Evolutionary conservation across 768 basidiomycete genomes (phyloP).

Genomic region (Amanita muscaria): DNA sequence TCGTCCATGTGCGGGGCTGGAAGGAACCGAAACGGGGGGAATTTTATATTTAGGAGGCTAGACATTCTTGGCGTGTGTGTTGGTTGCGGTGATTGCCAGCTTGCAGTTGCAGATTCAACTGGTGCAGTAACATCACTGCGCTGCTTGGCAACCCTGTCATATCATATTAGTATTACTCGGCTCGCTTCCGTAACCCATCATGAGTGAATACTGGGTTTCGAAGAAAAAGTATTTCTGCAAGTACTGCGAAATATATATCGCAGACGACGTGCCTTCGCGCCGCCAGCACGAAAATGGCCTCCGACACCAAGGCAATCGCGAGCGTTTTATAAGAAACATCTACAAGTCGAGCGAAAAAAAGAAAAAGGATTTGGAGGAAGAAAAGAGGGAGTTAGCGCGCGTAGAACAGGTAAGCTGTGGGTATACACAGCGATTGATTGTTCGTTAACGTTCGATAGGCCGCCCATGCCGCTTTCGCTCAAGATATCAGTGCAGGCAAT

Average conservation of each 20-base stretch:
- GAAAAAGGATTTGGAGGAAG: conserved; percentile 78
- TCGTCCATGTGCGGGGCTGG: neutral
- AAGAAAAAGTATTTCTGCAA: conserved; percentile 93
- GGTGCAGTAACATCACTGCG: no score
- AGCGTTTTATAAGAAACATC: conserved; percentile 83
- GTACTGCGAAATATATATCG: conserved; percentile 95
- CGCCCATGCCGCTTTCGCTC: conserved; percentile 70
- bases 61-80: no score
- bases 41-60: no score
- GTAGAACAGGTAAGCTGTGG: conserved; percentile 80
- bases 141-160: no score
- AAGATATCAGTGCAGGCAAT: conserved; percentile 64
- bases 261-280: conserved; percentile 90
- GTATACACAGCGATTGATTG: no score
- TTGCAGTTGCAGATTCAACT: no score
- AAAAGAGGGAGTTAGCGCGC: conserved; percentile 76
- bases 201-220: conserved; percentile 92
- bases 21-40: no score
- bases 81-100: neutral
- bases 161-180: no score
- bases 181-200: no score
- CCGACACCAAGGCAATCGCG: conserved; percentile 89
- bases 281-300: conserved; percentile 90
- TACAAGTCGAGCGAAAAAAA: conserved; percentile 91
- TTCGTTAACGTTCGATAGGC: conserved; percentile 35